Base-by-base conservation (phyloP, 495 filamentous ascomycete species). In the Chaetomium cochliodes region DNA sequence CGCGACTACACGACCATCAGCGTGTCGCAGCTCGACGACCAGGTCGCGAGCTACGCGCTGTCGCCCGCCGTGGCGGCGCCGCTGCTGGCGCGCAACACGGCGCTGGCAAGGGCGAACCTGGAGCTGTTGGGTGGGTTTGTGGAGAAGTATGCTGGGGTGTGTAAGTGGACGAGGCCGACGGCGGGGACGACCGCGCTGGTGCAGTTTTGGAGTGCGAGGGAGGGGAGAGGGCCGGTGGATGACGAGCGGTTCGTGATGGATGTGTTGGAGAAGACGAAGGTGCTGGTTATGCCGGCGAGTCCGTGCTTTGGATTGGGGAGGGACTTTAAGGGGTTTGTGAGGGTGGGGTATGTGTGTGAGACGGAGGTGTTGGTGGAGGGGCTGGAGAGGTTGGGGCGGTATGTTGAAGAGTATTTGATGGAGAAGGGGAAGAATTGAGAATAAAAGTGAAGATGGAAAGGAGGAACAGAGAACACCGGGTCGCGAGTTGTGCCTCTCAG, bases 1-100 rank as follows among this genome's bases (percentile, higher is more conserved):
- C 81, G 92, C 23, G 86, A 96, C 73, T 96, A 93, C 79, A 94
- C 92, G 5, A 91, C 88, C 13, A 96, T 96, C 68, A 90, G 88
- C 28, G 91, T 96, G 0, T 88, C 86, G 44, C 88, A 91, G 74
- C 78, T 96, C 18, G 92, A 93, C 74, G 91, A 96, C 70, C 83
- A 84, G 42, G 81, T 96, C 16, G 92, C 92, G 11, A 82, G 86
- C 52, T 92, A 86, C 67, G 91, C 93, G 0, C 78, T 96, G 5
- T 82, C 82, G 12, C 75, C 77, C 15, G 72, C 80, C 15, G 88
- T 90, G 15, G 79, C 92, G n/a, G 83, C 89, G 25, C 78, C 80
- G 22, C 77, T 97, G 18, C 74, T 96, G 25, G 72, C 72, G 18
- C 80, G 92, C 0, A 96, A 96, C 69, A 74, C 90, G 54, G 78